Conservation (phyloP, 139 green algal species). For the Chlorella sp. region DNA sequence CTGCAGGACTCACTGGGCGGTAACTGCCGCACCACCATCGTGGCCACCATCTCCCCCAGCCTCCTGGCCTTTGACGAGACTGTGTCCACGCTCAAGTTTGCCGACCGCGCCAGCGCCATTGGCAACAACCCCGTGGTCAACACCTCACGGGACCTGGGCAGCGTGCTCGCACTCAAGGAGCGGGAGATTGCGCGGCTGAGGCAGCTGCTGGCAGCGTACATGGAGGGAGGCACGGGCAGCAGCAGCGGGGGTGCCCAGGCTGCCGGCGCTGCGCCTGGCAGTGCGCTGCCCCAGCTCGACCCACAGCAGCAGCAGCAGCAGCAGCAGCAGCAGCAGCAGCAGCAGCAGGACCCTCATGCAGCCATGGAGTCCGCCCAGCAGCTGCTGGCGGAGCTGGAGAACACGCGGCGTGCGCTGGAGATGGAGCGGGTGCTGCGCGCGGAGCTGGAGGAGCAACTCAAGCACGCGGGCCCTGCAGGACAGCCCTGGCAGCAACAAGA, state of each 20-base stretch:
- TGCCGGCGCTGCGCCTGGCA: neutral
- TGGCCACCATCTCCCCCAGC: constrained; percentile 38
- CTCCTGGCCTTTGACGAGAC: constrained; percentile 42
- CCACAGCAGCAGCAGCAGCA: neutral
- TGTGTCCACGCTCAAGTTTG: constrained; percentile 48
- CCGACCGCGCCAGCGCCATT: constrained; percentile 37
- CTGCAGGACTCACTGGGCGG: constrained; percentile 49
- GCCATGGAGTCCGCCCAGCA: neutral
- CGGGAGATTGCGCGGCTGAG: constrained; percentile 41
- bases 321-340: neutral
- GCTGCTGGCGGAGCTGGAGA: constrained; percentile 1
- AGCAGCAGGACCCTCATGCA: neutral
- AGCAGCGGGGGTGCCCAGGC: neutral
- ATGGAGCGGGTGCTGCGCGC: constrained; percentile 3
- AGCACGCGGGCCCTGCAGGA: too few relatives aligned
- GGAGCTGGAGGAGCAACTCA: constrained; percentile 1
- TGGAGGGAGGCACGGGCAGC: neutral
- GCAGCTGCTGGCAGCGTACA: constrained; percentile 27
- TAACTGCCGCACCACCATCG: constrained; percentile 36
- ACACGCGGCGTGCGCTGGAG: neutral
- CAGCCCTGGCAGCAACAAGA: too few relatives aligned
- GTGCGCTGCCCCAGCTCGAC: neutral
- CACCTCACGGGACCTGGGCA: constrained; percentile 24
- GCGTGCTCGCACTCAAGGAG: constrained; percentile 39
- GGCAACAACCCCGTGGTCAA: constrained; percentile 49